Evolutionary conservation across 2,329 filamentous ascomycete genomes (phyloP).

Genomic region (Apiospora rasikravindrae): DNA sequence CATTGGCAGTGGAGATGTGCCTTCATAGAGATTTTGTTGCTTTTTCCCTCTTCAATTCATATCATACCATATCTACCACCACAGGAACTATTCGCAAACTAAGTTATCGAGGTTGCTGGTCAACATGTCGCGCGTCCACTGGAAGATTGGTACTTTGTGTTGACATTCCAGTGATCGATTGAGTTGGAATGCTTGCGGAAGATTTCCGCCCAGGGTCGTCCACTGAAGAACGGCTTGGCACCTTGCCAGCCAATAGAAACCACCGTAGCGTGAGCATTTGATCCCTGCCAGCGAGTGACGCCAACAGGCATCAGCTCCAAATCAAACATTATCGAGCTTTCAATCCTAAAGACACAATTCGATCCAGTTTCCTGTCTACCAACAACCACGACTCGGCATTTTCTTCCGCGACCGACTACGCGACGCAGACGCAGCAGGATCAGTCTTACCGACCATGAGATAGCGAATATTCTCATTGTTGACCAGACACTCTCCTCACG

Average conservation of each 20-base stretch:
- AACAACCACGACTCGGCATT: background rate
- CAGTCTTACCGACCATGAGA: background rate
- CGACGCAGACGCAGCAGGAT: background rate
- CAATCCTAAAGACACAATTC: background rate
- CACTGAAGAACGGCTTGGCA: background rate
- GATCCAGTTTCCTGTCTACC: background rate
- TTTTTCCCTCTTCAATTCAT: background rate
- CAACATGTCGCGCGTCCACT: background rate
- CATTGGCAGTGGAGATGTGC: background rate
- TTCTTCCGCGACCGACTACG: background rate
- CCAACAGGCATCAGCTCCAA: background rate
- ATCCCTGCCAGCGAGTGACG: conserved; percentile 10
- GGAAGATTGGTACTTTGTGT: background rate
- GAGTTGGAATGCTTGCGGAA: background rate
- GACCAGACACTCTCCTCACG: conserved; percentile 21
- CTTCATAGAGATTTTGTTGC: no score
- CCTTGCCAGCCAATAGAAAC: background rate
- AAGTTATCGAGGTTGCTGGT: background rate
- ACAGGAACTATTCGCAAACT: background rate
- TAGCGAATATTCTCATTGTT: background rate
- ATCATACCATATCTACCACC: background rate
- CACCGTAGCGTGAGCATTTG: background rate
- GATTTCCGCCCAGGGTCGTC: background rate
- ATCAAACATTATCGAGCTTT: background rate
- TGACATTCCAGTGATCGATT: background rate